phyloP scores from a whole-genome alignment of 371 early-diverging fungal species.

The Blakeslea trispora region DNA sequence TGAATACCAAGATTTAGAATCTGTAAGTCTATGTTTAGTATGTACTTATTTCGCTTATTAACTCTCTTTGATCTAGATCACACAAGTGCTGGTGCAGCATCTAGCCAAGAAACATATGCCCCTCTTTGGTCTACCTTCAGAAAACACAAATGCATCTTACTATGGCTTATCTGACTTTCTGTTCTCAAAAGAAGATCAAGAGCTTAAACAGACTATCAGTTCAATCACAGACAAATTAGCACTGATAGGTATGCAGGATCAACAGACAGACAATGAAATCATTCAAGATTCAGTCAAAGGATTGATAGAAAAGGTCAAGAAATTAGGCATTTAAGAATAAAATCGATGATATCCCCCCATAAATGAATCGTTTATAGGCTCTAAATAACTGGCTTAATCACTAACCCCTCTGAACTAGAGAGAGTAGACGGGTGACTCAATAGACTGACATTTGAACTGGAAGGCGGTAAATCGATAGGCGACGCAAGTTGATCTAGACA shows the following conservation, averaged over 20 bases:
- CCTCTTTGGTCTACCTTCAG: conserved; percentile 29
- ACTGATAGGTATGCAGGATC: conserved; percentile 20
- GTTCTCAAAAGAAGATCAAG: conserved; percentile 29
- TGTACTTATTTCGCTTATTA: background rate
- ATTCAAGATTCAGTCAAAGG: conserved; percentile 35
- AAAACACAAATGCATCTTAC: conserved; percentile 11
- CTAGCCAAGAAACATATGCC: conserved; percentile 43
- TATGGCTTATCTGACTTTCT: conserved; percentile 40
- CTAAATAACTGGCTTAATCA: no score
- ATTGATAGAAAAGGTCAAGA: conserved; percentile 45
- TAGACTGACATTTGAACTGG: background rate
- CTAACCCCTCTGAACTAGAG: background rate
- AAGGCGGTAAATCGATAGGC: background rate
- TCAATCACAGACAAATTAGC: conserved; percentile 26
- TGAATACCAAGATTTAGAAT: conserved; percentile 42
- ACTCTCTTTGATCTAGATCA: conserved; percentile 32
- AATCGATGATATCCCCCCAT: background rate
- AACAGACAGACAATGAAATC: conserved; percentile 8
- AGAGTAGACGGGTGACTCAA: background rate
- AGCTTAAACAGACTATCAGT: conserved; percentile 32
- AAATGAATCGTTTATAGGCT: background rate
- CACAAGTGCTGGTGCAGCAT: conserved; percentile 46
- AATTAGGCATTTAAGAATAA: conserved; percentile 35
- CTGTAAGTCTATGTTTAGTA: conserved; percentile 24
- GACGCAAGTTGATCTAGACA: background rate